Percentiles rank a stretch among this genome's conserved stretches.
These are phyloP conservation scores for Sporothrix sp. DNA, from an alignment of 2,329 filamentous ascomycete genomes.

Conservation along the genomic window DNA sequence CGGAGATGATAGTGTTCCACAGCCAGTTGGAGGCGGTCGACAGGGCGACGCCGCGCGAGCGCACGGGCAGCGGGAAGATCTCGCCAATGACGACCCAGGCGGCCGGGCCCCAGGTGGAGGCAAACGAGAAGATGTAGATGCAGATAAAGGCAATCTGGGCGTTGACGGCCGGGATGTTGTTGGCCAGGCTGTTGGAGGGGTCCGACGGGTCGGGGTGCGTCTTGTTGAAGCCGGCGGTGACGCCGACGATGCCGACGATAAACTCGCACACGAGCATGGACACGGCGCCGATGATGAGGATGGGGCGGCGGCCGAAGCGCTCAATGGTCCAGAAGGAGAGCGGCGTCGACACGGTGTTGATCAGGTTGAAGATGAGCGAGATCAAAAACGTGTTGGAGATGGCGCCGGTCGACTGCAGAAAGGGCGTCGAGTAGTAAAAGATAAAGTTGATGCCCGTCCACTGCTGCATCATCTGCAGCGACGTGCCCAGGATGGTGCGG, in stretches of 20 bases:
- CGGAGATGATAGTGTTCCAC: conserved; percentile 56
- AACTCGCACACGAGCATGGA: conserved; percentile 85
- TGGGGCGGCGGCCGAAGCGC: conserved; percentile 65
- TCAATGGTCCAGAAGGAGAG: conserved; percentile 83
- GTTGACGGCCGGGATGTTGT: conserved; percentile 49
- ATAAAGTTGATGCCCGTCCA: conserved; percentile 82
- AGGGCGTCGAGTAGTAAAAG: conserved; percentile 78
- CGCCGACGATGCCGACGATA: conserved; percentile 69
- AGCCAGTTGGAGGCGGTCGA: conserved; percentile 88
- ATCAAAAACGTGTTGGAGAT: conserved; percentile 74
- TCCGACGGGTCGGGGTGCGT: conserved; percentile 37
- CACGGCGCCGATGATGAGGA: conserved; percentile 67
- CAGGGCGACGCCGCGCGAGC: conserved; percentile 75
- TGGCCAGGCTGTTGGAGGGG: conserved; percentile 29
- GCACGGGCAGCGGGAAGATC: conserved; percentile 82
- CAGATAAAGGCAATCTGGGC: conserved; percentile 80
- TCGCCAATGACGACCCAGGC: conserved; percentile 80
- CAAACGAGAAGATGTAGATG: conserved; percentile 91
- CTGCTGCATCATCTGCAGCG: conserved; percentile 74
- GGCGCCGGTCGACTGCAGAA: conserved; percentile 69
- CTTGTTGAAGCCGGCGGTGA: conserved; percentile 46
- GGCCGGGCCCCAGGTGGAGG: conserved; percentile 76
- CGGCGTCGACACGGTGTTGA: conserved; percentile 80
- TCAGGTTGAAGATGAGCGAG: conserved; percentile 73
- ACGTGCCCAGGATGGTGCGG: conserved; percentile 60